phyloP scores from a whole-genome alignment of 2,329 filamentous ascomycete genomes.

The Pestalotiopsis sp. region DNA sequence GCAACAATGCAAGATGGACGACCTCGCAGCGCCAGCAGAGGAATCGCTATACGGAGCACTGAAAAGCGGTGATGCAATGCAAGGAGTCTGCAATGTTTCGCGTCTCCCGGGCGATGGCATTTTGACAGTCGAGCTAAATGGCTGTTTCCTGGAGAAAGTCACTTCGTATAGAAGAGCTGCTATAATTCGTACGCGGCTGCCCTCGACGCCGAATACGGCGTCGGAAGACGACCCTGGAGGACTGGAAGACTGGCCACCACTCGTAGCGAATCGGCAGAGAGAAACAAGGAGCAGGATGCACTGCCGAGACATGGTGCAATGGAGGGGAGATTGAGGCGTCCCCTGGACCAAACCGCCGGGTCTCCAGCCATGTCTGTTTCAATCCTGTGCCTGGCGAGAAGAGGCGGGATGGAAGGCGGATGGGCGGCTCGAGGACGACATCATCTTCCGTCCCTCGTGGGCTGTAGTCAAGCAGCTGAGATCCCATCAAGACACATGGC shows the following conservation, averaged over 20 bases:
- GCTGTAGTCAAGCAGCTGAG: neutral
- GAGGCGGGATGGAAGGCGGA: neutral
- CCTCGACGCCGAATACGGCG: neutral
- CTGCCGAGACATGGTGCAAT: neutral
- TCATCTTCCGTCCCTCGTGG: neutral
- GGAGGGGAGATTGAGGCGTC: neutral
- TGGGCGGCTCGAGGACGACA: neutral
- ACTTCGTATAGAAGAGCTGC: neutral
- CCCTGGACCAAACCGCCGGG: neutral
- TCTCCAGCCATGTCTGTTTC: neutral
- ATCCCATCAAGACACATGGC: neutral
- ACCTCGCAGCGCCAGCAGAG: neutral
- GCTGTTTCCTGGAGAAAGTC: neutral
- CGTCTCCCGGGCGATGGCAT: constrained; percentile 7
- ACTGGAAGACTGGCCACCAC: neutral
- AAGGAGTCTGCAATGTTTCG: constrained; percentile 8
- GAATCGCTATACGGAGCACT: neutral
- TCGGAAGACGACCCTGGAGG: neutral
- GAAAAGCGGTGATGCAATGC: neutral
- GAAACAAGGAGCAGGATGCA: neutral
- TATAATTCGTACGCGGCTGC: neutral
- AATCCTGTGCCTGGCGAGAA: neutral
- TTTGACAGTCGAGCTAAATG: constrained; percentile 1
- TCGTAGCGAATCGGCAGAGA: neutral
- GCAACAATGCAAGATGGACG: neutral